These are phyloP conservation scores for Cucurbita pepo DNA, from an alignment of 306 rosid genomes.

Conservation along the genomic window DNA sequence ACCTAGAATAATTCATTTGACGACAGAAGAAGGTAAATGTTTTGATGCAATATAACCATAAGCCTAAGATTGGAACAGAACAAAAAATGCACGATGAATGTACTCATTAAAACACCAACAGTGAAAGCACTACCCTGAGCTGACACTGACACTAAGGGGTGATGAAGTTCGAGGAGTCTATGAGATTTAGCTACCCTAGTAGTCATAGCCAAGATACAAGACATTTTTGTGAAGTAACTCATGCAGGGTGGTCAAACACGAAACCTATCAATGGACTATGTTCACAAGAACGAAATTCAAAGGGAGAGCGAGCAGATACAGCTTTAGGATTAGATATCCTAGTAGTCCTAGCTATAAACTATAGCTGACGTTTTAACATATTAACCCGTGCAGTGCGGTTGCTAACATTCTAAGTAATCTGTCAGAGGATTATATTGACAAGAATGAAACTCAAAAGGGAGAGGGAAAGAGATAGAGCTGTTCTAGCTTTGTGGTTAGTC, in stretches of 20 bases:
- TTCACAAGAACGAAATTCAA: neutral
- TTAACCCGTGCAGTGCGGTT: neutral
- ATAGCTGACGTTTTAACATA: neutral
- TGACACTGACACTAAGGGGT: neutral
- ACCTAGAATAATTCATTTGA: conserved; percentile 22
- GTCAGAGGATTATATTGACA: neutral
- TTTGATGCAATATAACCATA: neutral
- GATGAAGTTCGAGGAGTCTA: neutral
- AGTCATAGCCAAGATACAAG: neutral
- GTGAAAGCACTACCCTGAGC: neutral
- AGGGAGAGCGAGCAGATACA: neutral
- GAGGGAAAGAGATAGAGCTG: neutral
- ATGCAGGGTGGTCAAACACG: neutral
- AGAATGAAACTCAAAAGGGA: neutral
- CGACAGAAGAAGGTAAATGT: neutral
- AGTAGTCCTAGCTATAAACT: neutral
- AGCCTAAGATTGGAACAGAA: neutral
- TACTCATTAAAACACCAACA: neutral
- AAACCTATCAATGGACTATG: neutral
- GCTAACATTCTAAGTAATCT: neutral
- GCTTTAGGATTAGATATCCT: neutral
- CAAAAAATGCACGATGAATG: neutral
- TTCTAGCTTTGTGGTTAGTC: neutral
- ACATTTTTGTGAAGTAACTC: neutral
- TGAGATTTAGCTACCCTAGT: neutral